A percentile compares a stretch with the other conserved stretches of the same genome.
These are phyloP conservation scores for Aquilaria yunnanensis DNA, from an alignment of 345 rosid species.

Conservation along the genomic window DNA sequence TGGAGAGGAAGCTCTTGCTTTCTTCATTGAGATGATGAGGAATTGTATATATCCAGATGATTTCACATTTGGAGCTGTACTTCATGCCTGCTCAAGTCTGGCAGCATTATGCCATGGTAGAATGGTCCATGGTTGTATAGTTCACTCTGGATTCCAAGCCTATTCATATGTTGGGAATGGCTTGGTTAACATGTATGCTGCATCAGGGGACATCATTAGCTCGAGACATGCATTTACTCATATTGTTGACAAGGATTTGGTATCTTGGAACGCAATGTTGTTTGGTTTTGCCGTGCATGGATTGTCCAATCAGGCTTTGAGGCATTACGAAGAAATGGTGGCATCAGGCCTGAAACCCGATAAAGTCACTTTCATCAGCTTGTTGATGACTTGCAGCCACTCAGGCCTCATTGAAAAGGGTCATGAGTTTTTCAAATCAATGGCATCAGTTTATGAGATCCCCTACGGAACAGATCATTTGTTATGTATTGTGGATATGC, in stretches of 20 bases:
- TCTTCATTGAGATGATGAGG: conserved; percentile 45
- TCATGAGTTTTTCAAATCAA: conserved; percentile 30
- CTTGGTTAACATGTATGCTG: conserved; percentile 72
- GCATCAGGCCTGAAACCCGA: conserved; percentile 54
- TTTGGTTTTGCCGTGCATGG: conserved; percentile 73
- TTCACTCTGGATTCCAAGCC: conserved; percentile 43
- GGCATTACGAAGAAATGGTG: conserved; percentile 48
- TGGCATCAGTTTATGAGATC: conserved; percentile 38
- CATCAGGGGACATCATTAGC: conserved; percentile 53
- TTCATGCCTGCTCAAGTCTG: conserved; percentile 68
- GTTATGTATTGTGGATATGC: conserved; percentile 73
- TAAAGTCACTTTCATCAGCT: conserved; percentile 66
- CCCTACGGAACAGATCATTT: conserved; percentile 52
- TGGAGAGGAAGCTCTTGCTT: conserved; percentile 49
- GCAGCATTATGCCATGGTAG: conserved; percentile 49
- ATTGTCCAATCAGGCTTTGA: conserved; percentile 43
- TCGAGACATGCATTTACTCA: conserved; percentile 48
- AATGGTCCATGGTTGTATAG: conserved; percentile 64
- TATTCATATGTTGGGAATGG: conserved; percentile 62
- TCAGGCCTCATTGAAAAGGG: conserved; percentile 64
- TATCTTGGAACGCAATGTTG: conserved; percentile 72
- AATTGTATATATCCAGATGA: conserved; percentile 35
- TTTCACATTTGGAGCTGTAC: conserved; percentile 54
- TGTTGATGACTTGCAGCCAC: conserved; percentile 77
- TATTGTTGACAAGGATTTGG: conserved; percentile 49